phyloP scores from a whole-genome alignment of 2,329 filamentous ascomycete genomes.

The Neopestalotiopsis sp. region DNA sequence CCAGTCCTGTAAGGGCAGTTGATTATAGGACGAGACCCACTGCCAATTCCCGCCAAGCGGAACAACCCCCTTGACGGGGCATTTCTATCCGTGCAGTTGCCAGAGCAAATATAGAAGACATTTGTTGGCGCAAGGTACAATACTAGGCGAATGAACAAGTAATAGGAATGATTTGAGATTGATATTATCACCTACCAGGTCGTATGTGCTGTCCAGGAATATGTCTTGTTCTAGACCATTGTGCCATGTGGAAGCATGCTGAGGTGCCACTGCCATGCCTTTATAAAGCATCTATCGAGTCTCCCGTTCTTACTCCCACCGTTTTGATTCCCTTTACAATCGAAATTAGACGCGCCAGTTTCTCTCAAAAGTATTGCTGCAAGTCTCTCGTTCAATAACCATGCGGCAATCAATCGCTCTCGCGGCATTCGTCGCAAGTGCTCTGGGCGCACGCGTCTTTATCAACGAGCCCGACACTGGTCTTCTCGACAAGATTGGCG shows the following conservation, averaged over 20 bases:
- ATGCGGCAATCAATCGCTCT: constrained; percentile 34
- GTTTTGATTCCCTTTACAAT: not conserved
- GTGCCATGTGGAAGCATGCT: not conserved
- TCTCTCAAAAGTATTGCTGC: not conserved
- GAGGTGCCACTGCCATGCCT: not conserved
- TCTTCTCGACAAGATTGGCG: constrained; percentile 42
- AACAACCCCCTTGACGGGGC: not conserved
- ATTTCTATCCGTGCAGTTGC: not conserved
- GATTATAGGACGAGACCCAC: not conserved
- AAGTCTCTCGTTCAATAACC: constrained; percentile 17
- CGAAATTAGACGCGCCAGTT: not conserved
- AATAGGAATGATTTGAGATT: not conserved
- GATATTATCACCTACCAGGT: not conserved
- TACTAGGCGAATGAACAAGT: not conserved
- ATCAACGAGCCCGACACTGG: constrained; percentile 52
- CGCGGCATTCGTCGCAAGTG: constrained; percentile 37
- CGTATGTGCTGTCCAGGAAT: not conserved
- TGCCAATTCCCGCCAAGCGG: not conserved
- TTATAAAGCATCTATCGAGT: not conserved
- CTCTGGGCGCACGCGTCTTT: constrained; percentile 47
- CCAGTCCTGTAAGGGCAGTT: constrained; percentile 1
- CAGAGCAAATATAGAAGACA: not conserved
- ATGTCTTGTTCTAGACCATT: not conserved
- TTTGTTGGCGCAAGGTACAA: not conserved
- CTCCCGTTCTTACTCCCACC: not conserved